Conservation (phyloP, 2,329 filamentous ascomycete genomes). For the Aspergillus candidus region DNA sequence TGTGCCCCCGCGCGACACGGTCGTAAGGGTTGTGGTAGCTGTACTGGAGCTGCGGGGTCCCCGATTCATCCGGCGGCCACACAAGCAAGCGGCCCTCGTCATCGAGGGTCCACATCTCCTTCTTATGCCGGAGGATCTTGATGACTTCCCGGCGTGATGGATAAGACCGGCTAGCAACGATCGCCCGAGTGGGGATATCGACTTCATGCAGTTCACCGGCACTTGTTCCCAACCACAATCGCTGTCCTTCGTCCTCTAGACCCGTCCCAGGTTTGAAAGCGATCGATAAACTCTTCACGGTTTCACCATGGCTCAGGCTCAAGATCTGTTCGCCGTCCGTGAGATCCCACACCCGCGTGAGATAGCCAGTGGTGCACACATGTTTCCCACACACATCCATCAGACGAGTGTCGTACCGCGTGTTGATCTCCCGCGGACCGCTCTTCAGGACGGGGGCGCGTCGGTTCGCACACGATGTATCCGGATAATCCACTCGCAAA, state of each 20-base stretch:
- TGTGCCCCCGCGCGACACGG: conserved; percentile 72
- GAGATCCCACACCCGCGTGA: conserved; percentile 85
- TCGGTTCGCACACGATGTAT: conserved; percentile 76
- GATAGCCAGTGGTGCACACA: conserved; percentile 77
- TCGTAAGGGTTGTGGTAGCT: conserved; percentile 63
- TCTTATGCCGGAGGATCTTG: conserved; percentile 77
- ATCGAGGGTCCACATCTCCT: conserved; percentile 91
- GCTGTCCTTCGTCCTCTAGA: conserved; percentile 71
- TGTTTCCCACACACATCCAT: conserved; percentile 85
- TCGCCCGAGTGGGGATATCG: conserved; percentile 67
- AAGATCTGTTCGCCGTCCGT: conserved; percentile 73
- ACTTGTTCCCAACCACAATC: conserved; percentile 86
- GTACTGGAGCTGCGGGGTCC: conserved; percentile 66
- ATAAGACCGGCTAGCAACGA: conserved; percentile 63
- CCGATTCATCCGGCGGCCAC: conserved; percentile 72
- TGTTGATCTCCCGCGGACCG: conserved; percentile 68
- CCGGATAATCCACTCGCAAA: conserved; percentile 64
- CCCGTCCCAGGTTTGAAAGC: conserved; percentile 77
- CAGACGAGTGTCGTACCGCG: conserved; percentile 78
- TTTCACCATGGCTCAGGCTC: conserved; percentile 78
- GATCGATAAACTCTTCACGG: conserved; percentile 71
- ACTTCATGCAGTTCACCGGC: conserved; percentile 83
- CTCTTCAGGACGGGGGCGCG: conserved; percentile 69
- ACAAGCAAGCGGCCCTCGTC: conserved; percentile 80
- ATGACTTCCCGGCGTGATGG: conserved; percentile 75